A percentile compares a stretch with the other conserved stretches of the same genome.
Evolutionary conservation across 2,329 filamentous ascomycete species (phyloP).

Genomic region (Colletotrichum siamense): DNA sequence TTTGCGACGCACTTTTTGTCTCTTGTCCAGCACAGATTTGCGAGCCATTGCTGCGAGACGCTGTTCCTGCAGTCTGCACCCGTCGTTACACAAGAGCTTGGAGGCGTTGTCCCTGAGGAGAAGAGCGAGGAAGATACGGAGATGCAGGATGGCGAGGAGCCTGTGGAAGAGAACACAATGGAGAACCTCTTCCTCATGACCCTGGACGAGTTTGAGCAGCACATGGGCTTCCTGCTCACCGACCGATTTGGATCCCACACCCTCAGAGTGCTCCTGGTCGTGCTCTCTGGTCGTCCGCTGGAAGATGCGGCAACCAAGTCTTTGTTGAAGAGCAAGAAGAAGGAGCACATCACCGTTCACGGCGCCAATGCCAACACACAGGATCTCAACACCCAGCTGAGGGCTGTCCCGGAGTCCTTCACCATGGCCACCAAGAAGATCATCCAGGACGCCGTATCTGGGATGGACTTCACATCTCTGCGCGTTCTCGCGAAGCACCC

Average conservation of each 20-base stretch:
- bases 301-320: conserved; percentile 72
- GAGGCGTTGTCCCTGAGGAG: conserved; percentile 46
- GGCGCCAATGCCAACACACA: conserved; percentile 51
- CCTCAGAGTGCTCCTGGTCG: conserved; percentile 82
- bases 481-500: conserved; percentile 86
- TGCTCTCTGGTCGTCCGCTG: conserved; percentile 83
- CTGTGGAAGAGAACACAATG: conserved; percentile 67
- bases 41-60: conserved; percentile 95
- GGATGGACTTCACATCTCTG: conserved; percentile 80
- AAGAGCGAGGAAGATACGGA: conserved; percentile 46
- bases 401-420: conserved; percentile 81
- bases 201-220: conserved; percentile 85
- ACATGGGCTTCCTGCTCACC: conserved; percentile 82
- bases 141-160: conserved; percentile 50
- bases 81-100: conserved; percentile 75
- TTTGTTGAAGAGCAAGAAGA: conserved; percentile 89
- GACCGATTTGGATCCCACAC: conserved; percentile 91
- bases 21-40: conserved; percentile 93
- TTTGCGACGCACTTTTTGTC: conserved; percentile 88
- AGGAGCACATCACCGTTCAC: conserved; percentile 78
- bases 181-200: conserved; percentile 85
- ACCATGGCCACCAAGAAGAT: conserved; percentile 79
- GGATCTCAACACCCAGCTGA: conserved; percentile 40
- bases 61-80: conserved; percentile 86
- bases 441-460: conserved; percentile 75